Conservation (phyloP, 2,329 filamentous ascomycete genomes). For the Pseudogymnoascus sp. region DNA sequence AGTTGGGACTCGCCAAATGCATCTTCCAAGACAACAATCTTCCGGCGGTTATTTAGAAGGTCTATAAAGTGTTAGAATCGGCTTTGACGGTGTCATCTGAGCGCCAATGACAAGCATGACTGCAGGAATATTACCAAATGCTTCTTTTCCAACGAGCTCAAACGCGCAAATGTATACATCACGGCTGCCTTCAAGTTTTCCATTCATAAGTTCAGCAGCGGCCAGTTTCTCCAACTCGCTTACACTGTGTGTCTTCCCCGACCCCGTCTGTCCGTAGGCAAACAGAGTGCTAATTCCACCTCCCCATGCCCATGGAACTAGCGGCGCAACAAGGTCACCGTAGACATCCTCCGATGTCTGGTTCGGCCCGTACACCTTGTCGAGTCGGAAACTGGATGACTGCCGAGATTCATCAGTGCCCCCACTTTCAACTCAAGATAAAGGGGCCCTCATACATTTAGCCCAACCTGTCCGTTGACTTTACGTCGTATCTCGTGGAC, state of each 20-base stretch:
- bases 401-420: slow-evolving; percentile 24
- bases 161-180: slow-evolving; percentile 88
- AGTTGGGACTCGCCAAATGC: slow-evolving; percentile 37
- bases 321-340: slow-evolving; percentile 8
- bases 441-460: neutral
- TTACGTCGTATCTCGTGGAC: slow-evolving; percentile 12
- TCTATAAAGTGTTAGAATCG: slow-evolving; percentile 23
- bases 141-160: slow-evolving; percentile 78
- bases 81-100: neutral
- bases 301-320: slow-evolving; percentile 39
- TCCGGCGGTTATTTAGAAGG: slow-evolving; percentile 35
- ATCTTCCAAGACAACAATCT: slow-evolving; percentile 39
- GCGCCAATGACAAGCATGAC: slow-evolving; percentile 13
- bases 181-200: slow-evolving; percentile 67
- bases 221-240: slow-evolving; percentile 35
- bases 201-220: slow-evolving; percentile 61
- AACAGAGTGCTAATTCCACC: slow-evolving; percentile 43
- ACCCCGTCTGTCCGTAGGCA: slow-evolving; percentile 42
- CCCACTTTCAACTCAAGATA: slow-evolving; percentile 9
- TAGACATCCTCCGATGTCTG: slow-evolving; percentile 17
- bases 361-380: slow-evolving; percentile 12
- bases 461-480: slow-evolving; percentile 6
- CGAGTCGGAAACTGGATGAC: slow-evolving; percentile 13
- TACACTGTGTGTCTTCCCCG: slow-evolving; percentile 41
- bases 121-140: slow-evolving; percentile 33